Conservation (phyloP, 2,329 filamentous ascomycete genomes). For the Aspergillus carbonarius region DNA sequence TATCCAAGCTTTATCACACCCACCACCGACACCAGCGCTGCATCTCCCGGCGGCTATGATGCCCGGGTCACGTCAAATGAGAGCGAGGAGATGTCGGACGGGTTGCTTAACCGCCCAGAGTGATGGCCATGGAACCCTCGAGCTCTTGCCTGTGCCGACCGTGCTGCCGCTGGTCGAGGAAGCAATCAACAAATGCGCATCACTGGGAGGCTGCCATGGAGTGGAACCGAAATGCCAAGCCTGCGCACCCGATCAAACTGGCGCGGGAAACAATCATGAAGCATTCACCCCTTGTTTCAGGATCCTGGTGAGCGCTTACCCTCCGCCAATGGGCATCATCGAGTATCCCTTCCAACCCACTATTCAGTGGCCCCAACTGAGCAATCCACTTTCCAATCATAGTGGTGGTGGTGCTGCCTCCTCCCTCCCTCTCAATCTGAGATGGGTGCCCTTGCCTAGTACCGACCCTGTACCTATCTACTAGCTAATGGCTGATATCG, state of each 20-base stretch:
- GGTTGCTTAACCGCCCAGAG: background rate
- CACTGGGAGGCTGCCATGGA: background rate
- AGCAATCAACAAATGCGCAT: background rate
- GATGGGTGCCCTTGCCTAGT: background rate
- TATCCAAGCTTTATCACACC: background rate
- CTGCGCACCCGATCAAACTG: constrained; percentile 35
- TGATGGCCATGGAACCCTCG: background rate
- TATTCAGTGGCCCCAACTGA: constrained; percentile 5
- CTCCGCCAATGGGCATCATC: constrained; percentile 23
- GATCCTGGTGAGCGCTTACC: constrained; percentile 32
- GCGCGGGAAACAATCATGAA: constrained; percentile 34
- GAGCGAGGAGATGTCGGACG: background rate
- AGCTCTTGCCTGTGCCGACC: background rate
- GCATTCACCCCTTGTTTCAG: constrained; percentile 38
- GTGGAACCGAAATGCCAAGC: constrained; percentile 22
- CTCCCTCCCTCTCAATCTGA: background rate
- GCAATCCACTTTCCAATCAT: constrained; percentile 9
- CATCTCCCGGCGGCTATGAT: constrained; percentile 7
- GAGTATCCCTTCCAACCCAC: constrained; percentile 1
- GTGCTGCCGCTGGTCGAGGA: background rate
- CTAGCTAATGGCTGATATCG: background rate
- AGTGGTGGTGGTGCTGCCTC: background rate
- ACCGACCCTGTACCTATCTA: background rate
- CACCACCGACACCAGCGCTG: background rate
- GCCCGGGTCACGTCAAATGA: background rate